These are phyloP conservation scores for Cyberlindnera euphorbiiphila DNA, from an alignment of 805 yeast species.

Conservation along the genomic window DNA sequence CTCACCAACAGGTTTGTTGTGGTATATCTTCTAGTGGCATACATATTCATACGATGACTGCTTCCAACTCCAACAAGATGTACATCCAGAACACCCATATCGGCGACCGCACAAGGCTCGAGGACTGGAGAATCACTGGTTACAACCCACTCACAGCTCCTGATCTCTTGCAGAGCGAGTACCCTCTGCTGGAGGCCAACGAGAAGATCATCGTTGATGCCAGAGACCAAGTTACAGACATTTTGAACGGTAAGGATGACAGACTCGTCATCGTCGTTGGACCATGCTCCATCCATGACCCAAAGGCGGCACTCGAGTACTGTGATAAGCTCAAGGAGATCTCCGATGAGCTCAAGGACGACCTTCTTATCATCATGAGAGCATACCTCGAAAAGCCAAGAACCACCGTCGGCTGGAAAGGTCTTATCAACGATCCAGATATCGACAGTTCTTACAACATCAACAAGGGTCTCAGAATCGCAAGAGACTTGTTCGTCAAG, in stretches of 20 bases:
- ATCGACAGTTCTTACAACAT: constrained; percentile 89
- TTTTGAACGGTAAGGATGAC: constrained; percentile 81
- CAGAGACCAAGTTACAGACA: constrained; percentile 67
- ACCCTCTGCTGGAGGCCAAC: constrained; percentile 59
- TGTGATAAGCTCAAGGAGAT: constrained; percentile 59
- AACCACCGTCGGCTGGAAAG: constrained; percentile 99
- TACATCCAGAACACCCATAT: constrained; percentile 78
- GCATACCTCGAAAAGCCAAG: constrained; percentile 98
- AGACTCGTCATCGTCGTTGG: constrained; percentile 87
- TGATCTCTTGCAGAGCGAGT: constrained; percentile 83
- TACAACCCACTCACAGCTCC: constrained; percentile 97
- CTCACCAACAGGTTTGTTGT: too few relatives aligned
- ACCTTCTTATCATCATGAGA: constrained; percentile 88
- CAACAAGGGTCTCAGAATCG: constrained; percentile 87
- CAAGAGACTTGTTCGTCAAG: constrained; percentile 81
- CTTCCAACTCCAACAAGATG: constrained; percentile 40
- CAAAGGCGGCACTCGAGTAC: constrained; percentile 87
- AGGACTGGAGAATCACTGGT: constrained; percentile 78
- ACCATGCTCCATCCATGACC: constrained; percentile 96
- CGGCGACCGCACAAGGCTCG: constrained; percentile 78
- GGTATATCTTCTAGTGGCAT: neutral
- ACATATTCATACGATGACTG: constrained; percentile 4
- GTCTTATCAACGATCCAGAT: constrained; percentile 95
- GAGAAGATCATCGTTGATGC: constrained; percentile 66
- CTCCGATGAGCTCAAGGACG: constrained; percentile 62